Conservation (phyloP, 148 eudicot genomes). For the Vaccinium myrtillus region DNA sequence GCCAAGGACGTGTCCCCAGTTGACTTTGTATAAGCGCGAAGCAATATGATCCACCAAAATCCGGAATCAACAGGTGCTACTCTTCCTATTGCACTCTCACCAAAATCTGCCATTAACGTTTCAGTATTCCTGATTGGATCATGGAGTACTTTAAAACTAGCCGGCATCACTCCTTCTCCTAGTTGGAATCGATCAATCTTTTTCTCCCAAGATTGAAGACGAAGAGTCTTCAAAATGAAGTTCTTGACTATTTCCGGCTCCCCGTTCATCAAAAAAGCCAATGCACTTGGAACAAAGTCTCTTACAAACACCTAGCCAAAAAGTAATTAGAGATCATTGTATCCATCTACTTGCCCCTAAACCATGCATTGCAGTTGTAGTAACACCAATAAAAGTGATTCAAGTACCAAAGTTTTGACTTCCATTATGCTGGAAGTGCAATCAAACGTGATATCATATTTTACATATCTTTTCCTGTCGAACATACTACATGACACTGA, state of each 20-base stretch:
- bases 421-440: not conserved
- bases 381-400: not conserved
- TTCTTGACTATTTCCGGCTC: constrained; percentile 92
- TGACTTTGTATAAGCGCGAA: constrained; percentile 84
- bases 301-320: constrained; percentile 79
- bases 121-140: constrained; percentile 79
- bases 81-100: constrained; percentile 95
- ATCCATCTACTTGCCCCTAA: not conserved
- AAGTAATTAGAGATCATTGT: constrained; percentile 9
- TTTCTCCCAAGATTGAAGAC: constrained; percentile 95
- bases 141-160: constrained; percentile 90
- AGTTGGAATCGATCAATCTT: constrained; percentile 84
- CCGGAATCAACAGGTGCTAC: constrained; percentile 99
- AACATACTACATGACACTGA: not conserved
- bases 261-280: constrained; percentile 97
- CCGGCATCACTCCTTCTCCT: constrained; percentile 99
- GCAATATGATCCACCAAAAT: constrained; percentile 97
- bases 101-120: constrained; percentile 92
- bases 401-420: not conserved
- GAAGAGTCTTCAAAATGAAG: constrained; percentile 80
- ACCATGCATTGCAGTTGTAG: not conserved
- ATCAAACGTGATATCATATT: not conserved
- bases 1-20: constrained; percentile 93
- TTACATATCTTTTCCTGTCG: not conserved
- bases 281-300: constrained; percentile 96